Percentiles rank a stretch among this genome's conserved stretches.
Evolutionary conservation across 2,329 filamentous ascomycete species (phyloP).

Genomic region (Colletotrichum spaethianum): DNA sequence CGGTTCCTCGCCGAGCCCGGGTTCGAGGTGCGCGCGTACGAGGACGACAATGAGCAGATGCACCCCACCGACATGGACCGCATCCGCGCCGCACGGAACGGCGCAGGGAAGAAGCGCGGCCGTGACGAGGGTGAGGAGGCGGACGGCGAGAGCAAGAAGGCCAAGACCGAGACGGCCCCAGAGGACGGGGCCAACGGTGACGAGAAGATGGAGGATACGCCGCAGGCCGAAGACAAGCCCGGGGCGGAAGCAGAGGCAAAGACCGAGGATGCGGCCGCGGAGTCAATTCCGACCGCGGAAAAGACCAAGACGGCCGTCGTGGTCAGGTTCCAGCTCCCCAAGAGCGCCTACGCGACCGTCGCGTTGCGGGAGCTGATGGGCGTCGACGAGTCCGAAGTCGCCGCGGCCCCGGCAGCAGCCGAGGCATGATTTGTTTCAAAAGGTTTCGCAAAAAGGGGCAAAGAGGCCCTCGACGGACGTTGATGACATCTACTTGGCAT

Average conservation of each 20-base stretch:
- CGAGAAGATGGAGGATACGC: constrained; percentile 20
- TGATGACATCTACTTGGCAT: constrained; percentile 24
- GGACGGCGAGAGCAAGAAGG: constrained; percentile 43
- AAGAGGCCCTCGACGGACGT: not conserved
- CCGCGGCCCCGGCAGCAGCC: not conserved
- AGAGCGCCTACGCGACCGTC: constrained; percentile 89
- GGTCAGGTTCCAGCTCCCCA: constrained; percentile 81
- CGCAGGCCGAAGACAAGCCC: constrained; percentile 15
- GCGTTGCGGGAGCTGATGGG: constrained; percentile 83
- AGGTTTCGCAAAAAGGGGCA: not conserved
- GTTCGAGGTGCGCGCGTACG: constrained; percentile 80
- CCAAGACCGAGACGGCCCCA: constrained; percentile 31
- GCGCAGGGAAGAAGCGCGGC: constrained; percentile 42
- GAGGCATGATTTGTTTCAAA: not conserved
- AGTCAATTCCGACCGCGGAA: constrained; percentile 4
- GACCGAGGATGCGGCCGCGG: constrained; percentile 38
- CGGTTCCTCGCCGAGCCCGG: constrained; percentile 73
- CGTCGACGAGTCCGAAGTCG: constrained; percentile 45
- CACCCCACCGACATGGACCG: constrained; percentile 88
- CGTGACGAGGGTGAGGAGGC: constrained; percentile 42
- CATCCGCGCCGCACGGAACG: constrained; percentile 62
- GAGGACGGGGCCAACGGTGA: constrained; percentile 4
- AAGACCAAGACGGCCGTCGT: constrained; percentile 74
- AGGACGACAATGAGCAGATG: constrained; percentile 83
- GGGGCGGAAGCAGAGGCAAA: constrained; percentile 38